phyloP scores from a whole-genome alignment of 164 flowering plant species.

The Magnolia kwangsiensis region DNA sequence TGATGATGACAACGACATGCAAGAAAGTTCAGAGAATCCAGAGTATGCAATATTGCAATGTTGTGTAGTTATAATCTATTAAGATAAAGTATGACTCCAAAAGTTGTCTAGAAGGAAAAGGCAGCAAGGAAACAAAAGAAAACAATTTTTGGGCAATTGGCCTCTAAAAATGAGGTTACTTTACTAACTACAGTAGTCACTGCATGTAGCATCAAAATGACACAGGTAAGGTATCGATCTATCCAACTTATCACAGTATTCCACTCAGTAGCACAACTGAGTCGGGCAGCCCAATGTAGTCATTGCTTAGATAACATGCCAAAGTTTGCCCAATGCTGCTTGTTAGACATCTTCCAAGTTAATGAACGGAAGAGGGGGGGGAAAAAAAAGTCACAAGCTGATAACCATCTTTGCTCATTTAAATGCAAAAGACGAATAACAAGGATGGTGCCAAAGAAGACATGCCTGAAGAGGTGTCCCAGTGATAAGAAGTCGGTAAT shows the following conservation, averaged over 20 bases:
- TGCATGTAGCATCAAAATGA: background rate
- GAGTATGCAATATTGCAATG: too few species aligned
- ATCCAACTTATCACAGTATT: background rate
- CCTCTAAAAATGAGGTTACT: too few species aligned
- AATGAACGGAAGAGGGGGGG: background rate
- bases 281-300: background rate
- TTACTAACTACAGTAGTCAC: background rate
- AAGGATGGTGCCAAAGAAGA: background rate
- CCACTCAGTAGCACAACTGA: background rate
- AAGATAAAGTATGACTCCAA: too few species aligned
- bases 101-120: too few species aligned
- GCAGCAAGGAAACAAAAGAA: too few species aligned
- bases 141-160: too few species aligned
- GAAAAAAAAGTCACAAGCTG: too few species aligned
- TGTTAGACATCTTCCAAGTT: background rate
- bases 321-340: background rate
- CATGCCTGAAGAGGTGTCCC: slow-evolving; percentile 99
- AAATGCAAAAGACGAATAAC: background rate
- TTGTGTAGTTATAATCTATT: too few species aligned
- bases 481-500: slow-evolving; percentile 91
- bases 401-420: background rate
- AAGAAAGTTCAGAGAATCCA: too few species aligned
- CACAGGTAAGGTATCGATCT: background rate
- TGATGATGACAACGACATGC: too few species aligned
- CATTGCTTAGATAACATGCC: background rate